Percentiles rank a stretch among this genome's conserved stretches.
Evolutionary conservation across 139 green algal genomes (phyloP).

Genomic region (Closterium sp.): DNA sequence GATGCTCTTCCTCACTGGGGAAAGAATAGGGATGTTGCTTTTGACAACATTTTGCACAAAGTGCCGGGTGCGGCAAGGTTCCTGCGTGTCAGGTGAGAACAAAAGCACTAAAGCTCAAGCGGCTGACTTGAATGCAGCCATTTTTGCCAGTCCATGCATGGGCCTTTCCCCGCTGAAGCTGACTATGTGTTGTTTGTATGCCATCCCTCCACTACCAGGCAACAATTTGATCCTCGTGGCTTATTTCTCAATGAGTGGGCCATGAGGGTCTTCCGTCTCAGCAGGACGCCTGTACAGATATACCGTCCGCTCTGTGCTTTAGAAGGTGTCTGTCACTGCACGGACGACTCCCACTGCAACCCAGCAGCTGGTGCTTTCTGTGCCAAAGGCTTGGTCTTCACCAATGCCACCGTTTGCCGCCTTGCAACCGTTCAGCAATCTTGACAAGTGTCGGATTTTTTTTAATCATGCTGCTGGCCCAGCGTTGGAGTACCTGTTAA

Average conservation of each 20-base stretch:
- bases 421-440: background rate
- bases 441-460: background rate
- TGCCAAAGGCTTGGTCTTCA: background rate
- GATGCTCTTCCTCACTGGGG: background rate
- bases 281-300: background rate
- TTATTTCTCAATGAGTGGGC: conserved; percentile 3
- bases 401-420: background rate
- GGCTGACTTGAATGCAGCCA: background rate
- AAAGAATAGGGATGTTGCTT: background rate
- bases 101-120: no score
- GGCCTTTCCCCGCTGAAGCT: background rate
- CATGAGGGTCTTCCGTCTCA: background rate
- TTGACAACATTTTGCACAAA: conserved; percentile 5
- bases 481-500: no score
- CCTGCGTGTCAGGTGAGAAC: background rate
- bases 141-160: background rate
- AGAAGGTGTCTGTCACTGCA: background rate
- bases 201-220: background rate
- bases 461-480: no score
- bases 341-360: background rate
- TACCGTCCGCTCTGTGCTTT: background rate
- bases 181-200: background rate
- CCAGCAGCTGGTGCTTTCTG: conserved; percentile 1
- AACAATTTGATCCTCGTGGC: background rate
- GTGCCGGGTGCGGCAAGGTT: background rate